Evolutionary conservation across 2,329 filamentous ascomycete genomes (phyloP).

Genomic region (Colletotrichum cordylinicola): DNA sequence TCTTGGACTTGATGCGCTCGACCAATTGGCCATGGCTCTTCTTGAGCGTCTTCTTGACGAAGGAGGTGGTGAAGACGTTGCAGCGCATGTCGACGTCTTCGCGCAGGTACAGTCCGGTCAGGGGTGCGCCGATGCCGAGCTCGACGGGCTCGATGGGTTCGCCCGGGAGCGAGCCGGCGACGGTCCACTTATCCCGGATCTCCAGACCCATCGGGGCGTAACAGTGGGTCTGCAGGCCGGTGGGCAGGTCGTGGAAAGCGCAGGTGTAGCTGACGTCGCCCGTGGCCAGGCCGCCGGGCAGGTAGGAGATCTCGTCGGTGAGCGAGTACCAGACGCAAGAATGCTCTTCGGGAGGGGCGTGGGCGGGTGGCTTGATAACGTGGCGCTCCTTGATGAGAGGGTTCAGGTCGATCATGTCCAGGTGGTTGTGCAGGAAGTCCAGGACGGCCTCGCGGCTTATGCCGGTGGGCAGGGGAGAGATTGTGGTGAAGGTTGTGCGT

Average conservation of each 20-base stretch:
- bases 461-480: conserved; percentile 76
- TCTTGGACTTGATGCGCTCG: conserved; percentile 59
- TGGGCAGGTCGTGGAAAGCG: conserved; percentile 76
- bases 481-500: conserved; percentile 74
- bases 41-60: conserved; percentile 84
- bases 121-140: conserved; percentile 69
- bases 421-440: conserved; percentile 77
- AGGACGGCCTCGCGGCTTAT: conserved; percentile 75
- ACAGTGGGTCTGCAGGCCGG: conserved; percentile 80
- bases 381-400: conserved; percentile 78
- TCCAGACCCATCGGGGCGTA: conserved; percentile 84
- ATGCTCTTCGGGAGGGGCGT: conserved; percentile 74
- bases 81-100: conserved; percentile 87
- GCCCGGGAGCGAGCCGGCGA: conserved; percentile 74
- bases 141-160: conserved; percentile 72
- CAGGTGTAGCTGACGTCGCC: conserved; percentile 79
- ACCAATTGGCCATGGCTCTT: conserved; percentile 77
- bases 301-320: conserved; percentile 77
- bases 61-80: conserved; percentile 75
- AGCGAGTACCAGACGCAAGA: conserved; percentile 79
- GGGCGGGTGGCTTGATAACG: conserved; percentile 69
- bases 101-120: conserved; percentile 77
- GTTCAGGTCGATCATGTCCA: conserved; percentile 87
- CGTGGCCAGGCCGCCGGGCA: conserved; percentile 69
- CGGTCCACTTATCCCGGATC: conserved; percentile 78